Conservation (phyloP, 2,329 filamentous ascomycete genomes). For the Neophaeococcomyces mojaviensis region DNA sequence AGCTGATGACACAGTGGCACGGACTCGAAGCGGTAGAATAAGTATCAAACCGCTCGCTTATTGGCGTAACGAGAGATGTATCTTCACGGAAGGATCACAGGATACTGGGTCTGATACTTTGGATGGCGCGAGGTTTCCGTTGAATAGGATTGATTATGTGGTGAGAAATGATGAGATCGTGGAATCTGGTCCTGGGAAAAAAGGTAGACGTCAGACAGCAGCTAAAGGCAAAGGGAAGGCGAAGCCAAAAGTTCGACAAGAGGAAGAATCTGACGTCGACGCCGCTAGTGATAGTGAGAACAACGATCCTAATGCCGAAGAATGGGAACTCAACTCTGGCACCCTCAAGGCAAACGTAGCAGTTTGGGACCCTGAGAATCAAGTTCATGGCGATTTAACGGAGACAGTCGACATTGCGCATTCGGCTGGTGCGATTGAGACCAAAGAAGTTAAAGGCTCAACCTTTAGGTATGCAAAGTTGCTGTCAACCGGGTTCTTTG, state of each 20-base stretch:
- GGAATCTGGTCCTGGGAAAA: too few relatives aligned
- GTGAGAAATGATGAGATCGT: constrained; percentile 62
- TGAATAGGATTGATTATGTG: constrained; percentile 68
- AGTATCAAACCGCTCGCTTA: constrained; percentile 72
- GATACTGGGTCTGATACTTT: constrained; percentile 26
- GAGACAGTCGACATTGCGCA: constrained; percentile 51
- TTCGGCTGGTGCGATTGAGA: constrained; percentile 49
- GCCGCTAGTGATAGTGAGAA: constrained; percentile 27
- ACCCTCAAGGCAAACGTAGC: constrained; percentile 37
- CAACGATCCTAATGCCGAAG: constrained; percentile 28
- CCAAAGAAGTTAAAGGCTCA: constrained; percentile 44
- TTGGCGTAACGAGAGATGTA: constrained; percentile 77
- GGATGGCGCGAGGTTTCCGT: constrained; percentile 49
- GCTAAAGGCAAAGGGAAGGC: constrained; percentile 31
- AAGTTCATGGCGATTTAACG: constrained; percentile 32
- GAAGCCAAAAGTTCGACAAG: constrained; percentile 13
- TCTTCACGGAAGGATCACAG: constrained; percentile 55
- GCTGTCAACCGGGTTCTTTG: constrained; percentile 75
- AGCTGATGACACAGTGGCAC: constrained; percentile 49
- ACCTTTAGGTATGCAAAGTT: constrained; percentile 87
- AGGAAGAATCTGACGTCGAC: constrained; percentile 32
- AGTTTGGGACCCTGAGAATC: constrained; percentile 35
- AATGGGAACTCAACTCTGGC: constrained; percentile 39
- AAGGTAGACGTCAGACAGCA: too few relatives aligned
- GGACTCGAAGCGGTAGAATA: constrained; percentile 68